Evolutionary conservation across 768 basidiomycete species (phyloP).

Genomic region (Russula vinacea): DNA sequence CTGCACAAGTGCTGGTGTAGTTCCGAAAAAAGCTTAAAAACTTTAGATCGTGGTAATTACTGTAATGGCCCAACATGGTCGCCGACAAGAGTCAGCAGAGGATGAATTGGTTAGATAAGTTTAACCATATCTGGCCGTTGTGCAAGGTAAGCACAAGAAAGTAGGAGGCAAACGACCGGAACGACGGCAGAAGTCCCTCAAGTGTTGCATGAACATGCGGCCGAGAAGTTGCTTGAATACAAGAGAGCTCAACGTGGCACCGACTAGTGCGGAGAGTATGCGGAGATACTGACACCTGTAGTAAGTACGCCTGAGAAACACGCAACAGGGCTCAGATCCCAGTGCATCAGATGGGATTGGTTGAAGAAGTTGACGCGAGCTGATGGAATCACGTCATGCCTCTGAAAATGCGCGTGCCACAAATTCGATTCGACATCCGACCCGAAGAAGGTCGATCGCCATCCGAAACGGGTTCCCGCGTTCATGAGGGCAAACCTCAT

Average conservation of each 20-base stretch:
- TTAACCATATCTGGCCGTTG: not conserved
- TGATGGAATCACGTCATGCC: not conserved
- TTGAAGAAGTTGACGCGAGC: not conserved
- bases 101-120: too few species aligned
- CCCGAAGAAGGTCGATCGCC: not conserved
- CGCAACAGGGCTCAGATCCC: not conserved
- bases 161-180: not conserved
- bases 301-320: not conserved
- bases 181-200: not conserved
- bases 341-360: not conserved
- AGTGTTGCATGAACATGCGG: not conserved
- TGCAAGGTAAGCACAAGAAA: not conserved
- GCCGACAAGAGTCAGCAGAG: not conserved
- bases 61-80: not conserved
- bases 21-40: not conserved
- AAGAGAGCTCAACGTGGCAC: not conserved
- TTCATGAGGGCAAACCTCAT: not conserved
- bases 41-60: constrained; percentile 13
- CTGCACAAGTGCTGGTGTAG: not conserved
- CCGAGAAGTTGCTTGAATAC: not conserved
- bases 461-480: not conserved
- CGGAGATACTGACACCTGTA: not conserved
- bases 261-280: not conserved
- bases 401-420: too few species aligned
- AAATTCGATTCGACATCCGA: not conserved